Base-by-base conservation (phyloP, 2,329 filamentous ascomycete genomes). In the Colletotrichum lentis region DNA sequence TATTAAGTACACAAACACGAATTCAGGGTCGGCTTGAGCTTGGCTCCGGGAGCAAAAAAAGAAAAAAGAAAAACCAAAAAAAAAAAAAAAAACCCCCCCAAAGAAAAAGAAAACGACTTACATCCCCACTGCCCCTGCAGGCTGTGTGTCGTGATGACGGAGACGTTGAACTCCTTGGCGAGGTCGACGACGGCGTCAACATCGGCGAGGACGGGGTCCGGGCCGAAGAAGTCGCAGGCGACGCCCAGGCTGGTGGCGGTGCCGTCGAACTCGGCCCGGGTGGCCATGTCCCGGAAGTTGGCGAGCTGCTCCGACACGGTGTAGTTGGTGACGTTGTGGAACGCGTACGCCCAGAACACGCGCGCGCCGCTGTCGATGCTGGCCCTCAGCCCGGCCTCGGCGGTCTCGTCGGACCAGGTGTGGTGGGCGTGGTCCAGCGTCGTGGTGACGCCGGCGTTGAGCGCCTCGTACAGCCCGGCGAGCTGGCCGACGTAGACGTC, bases 391-490 rank as follows among this genome's bases (percentile, higher is more conserved):
- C 83, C 83, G 0, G 84, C 82, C 24, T 79, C 76, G 0, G 81
- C 73, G 0, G 78, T 79, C 0, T 79, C 79, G 11, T 78, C 75
- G 0, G 77, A 80, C 79, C 80, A 85, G 0, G 78, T 85, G 35
- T 83, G 78, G 43, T 84, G 83, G 1, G 85, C 84, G 56, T 87
- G 84, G 62, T 87, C 85, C 0, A 87, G 76, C 0, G 79, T 78
- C 0, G 83, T 84, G 0, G 85, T 87, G 11, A 85, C 84, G 5
- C 85, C 85, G 0, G 81, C 83, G 37, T 85, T 82, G n/a, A 86
- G 72, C 0, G 80, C 78, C 67, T 87, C 85, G 2, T 84, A 79
- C 1, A 85, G 73, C 0, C 84, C 84, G 0, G 80, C 75, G 0
- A 85, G 76, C 53, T 84, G 80, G 8, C 82, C 76, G 62, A 79